Evolutionary conservation across 2,329 filamentous ascomycete species (phyloP), one percentile per base, ranked within the genome.

Genomic region (Arthrinium puccinioides): DNA sequence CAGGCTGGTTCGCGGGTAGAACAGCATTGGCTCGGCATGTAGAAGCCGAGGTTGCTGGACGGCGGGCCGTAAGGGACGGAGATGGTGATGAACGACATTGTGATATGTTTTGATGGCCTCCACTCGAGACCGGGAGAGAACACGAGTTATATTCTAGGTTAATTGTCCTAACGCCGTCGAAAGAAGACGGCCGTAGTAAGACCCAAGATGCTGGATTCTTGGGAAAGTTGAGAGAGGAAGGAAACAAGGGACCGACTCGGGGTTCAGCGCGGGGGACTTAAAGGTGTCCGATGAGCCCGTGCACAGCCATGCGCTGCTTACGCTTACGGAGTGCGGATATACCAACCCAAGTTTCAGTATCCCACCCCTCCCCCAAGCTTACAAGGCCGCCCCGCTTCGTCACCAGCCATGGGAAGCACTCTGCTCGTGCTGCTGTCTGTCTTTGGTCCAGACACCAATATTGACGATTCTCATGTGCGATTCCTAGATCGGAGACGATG

Each of bases 91-190:
- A 41, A 33, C 9, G 38, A 36, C 55, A 56, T 56, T 40, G 23
- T 44, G 52, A 49, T 51, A 58, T 55, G 40, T 26, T 55, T 41
- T 28, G 36, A 38, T 42, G 49, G 47, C 52, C 52, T 58, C 51
- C 42, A 43, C 45, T 32, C 45, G 53, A 55, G 53, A 52, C 52
- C 53, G 45, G 50, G 48, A 41, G 44, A 42, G 44, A 54, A 54
- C 44, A 50, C 38, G 32, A 20, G 21, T 32, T 31, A 48, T 39
- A 47, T 29, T 44, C 41, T 44, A 44, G 32, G 37, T 44, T 36
- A 38, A 56, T 56, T 47, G 46, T 49, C 38, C 41, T 44, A 39
- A 36, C 48, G 50, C 53, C 54, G 54, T 48, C 41, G 43, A 38
- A 43, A 39, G 26, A 37, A 41, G 39, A 39, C 48, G 54, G 55